Conservation (phyloP, 2,329 filamentous ascomycete genomes). For the Aspergillus pseudoterreus region DNA sequence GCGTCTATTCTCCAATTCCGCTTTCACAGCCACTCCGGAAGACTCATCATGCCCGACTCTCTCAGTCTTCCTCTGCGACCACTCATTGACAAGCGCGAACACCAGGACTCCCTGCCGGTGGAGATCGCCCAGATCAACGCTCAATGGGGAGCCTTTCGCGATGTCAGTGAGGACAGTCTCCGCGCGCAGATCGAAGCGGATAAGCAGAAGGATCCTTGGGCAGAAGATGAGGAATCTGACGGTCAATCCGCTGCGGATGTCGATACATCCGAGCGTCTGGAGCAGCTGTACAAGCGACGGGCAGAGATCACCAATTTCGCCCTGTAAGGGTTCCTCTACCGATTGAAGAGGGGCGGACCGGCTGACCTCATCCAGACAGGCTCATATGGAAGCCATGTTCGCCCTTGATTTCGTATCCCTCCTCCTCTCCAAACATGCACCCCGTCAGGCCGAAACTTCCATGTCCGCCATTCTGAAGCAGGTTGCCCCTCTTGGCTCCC, state of each 20-base stretch:
- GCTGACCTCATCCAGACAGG: slow-evolving; percentile 29
- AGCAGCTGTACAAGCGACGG: slow-evolving; percentile 42
- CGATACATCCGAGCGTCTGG: slow-evolving; percentile 36
- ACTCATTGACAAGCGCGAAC: slow-evolving; percentile 42
- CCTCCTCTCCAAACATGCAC: slow-evolving; percentile 75
- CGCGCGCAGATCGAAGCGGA: slow-evolving; percentile 60
- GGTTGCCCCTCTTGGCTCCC: slow-evolving; percentile 67
- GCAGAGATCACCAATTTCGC: slow-evolving; percentile 44
- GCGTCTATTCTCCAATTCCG: background rate
- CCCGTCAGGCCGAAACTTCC: slow-evolving; percentile 64
- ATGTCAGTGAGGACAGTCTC: slow-evolving; percentile 70
- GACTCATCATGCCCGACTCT: slow-evolving; percentile 33
- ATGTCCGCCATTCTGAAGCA: slow-evolving; percentile 69
- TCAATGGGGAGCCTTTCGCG: slow-evolving; percentile 77
- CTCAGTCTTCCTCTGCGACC: slow-evolving; percentile 61
- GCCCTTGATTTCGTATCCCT: slow-evolving; percentile 81
- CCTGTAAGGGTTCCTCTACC: slow-evolving; percentile 27
- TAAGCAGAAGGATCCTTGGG: slow-evolving; percentile 47
- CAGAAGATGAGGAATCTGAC: slow-evolving; percentile 44
- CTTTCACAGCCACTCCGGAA: background rate
- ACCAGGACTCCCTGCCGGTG: slow-evolving; percentile 61
- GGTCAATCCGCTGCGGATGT: slow-evolving; percentile 26
- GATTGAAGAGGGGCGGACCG: background rate
- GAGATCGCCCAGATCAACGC: slow-evolving; percentile 76
- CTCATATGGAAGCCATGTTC: slow-evolving; percentile 52